Evolutionary conservation across 345 rosid species (phyloP).

Genomic region (Brassica napus): DNA sequence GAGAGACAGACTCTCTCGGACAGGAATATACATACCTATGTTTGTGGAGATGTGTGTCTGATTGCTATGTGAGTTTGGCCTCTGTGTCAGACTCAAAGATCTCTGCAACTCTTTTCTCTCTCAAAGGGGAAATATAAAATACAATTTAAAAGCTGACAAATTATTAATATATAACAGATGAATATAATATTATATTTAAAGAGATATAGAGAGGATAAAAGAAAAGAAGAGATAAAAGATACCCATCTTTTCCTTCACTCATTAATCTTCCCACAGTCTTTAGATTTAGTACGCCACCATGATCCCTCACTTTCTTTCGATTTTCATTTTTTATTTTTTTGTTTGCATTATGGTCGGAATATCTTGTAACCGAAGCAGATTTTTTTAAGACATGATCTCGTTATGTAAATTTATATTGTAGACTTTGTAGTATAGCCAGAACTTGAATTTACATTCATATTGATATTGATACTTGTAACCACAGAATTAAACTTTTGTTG

Average conservation of each 20-base stretch:
- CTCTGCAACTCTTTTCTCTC: constrained; percentile 63
- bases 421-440: not conserved
- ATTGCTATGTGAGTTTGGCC: constrained; percentile 47
- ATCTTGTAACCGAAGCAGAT: constrained; percentile 12
- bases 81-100: constrained; percentile 59
- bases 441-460: not conserved
- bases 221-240: constrained; percentile 30
- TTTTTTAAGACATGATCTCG: constrained; percentile 5
- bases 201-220: constrained; percentile 8
- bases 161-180: constrained; percentile 1
- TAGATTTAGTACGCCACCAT: constrained; percentile 34
- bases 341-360: constrained; percentile 31
- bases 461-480: not conserved
- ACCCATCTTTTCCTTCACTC: constrained; percentile 48
- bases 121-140: constrained; percentile 47
- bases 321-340: not conserved
- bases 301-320: constrained; percentile 6
- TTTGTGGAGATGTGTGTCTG: constrained; percentile 40
- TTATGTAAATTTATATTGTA: not conserved
- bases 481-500: not conserved
- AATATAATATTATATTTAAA: not conserved
- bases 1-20: constrained; percentile 21
- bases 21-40: constrained; percentile 36
- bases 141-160: constrained; percentile 27
- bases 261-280: constrained; percentile 37